Evolutionary conservation across 495 filamentous ascomycete genomes (phyloP).

Genomic region (Penicillium cinerascens): DNA sequence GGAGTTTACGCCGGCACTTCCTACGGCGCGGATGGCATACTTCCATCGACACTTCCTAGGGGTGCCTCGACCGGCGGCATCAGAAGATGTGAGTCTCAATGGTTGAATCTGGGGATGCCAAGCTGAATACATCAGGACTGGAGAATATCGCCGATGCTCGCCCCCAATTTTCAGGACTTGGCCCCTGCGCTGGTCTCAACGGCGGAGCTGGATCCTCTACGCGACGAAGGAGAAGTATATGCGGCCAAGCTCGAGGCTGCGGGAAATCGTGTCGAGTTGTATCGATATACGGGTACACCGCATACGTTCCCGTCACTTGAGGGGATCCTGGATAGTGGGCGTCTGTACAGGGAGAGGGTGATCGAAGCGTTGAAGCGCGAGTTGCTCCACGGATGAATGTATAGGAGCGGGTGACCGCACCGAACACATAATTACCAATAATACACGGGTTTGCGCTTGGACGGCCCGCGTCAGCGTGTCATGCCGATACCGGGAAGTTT

Average conservation of each 20-base stretch:
- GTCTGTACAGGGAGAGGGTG: slow-evolving; percentile 26
- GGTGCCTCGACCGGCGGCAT: slow-evolving; percentile 29
- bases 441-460: slow-evolving; percentile 8
- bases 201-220: slow-evolving; percentile 44
- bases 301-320: slow-evolving; percentile 37
- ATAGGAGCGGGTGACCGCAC: slow-evolving; percentile 19
- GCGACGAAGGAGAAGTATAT: slow-evolving; percentile 46
- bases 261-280: slow-evolving; percentile 32
- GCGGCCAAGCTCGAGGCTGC: slow-evolving; percentile 38
- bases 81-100: slow-evolving; percentile 24
- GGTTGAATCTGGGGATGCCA: not conserved
- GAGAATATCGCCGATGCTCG: slow-evolving; percentile 39
- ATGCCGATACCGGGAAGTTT: slow-evolving; percentile 41
- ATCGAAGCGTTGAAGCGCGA: slow-evolving; percentile 27
- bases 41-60: slow-evolving; percentile 39
- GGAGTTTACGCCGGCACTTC: slow-evolving; percentile 35
- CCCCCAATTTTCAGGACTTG: slow-evolving; percentile 30
- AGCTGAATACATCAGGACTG: slow-evolving; percentile 26
- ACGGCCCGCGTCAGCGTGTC: slow-evolving; percentile 9
- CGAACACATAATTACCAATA: slow-evolving; percentile 11
- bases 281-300: slow-evolving; percentile 30
- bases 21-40: slow-evolving; percentile 36
- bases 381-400: slow-evolving; percentile 14
- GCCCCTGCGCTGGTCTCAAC: slow-evolving; percentile 45
- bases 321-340: slow-evolving; percentile 28